Evolutionary conservation across 2,329 filamentous ascomycete species (phyloP), one percentile per base, ranked within the genome.

Genomic region (Blastomyces emzantsi): DNA sequence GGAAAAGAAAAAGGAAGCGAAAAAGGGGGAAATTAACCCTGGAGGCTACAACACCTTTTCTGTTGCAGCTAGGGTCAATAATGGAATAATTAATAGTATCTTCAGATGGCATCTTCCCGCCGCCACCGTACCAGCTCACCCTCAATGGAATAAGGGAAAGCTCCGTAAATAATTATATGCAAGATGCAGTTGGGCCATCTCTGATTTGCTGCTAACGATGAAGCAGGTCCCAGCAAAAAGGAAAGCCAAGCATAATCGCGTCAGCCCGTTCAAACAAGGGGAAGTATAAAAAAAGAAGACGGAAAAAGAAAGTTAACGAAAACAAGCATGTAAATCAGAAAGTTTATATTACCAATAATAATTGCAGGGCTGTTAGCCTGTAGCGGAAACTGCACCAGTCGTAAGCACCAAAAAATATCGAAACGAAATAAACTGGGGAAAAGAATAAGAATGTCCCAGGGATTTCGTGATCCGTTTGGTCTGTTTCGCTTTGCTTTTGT

Each of bases 261-360:
- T 56, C 28, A 39, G 30, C 54, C 54, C 33, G 43, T 56, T 56
- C 54, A 41, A 56, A 56, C 54, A 56, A 11, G 30, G 19, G 54
- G 54, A 39, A 56, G 54, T 41, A 36, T 39, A 56, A 39, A 56
- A 56, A 56, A 56, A 22, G 4, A 56, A 15, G 36, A 9, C 19
- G 25, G 47, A 19, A 60, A 59, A 52, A 22, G 36, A 36, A 60
- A 41, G 22, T 7, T 19, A 64, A 52, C 36, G 13, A 36, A 58
- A 30, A 60, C 49, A 19, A 60, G 41, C 33, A 63, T 33, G 54
- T 9, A 33, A 56, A 33, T 58, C 33, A 36, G 62, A 60, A 55
- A 52, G 62, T 36, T 45, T 47, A 60, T 22, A 45, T 17, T 19
- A 3, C 7, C 41, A 33, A 49, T 25, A 49, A 25, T 47, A 47